Evolutionary conservation across 2,329 filamentous ascomycete species (phyloP).

Genomic region (Chrysoporthe puriensis): DNA sequence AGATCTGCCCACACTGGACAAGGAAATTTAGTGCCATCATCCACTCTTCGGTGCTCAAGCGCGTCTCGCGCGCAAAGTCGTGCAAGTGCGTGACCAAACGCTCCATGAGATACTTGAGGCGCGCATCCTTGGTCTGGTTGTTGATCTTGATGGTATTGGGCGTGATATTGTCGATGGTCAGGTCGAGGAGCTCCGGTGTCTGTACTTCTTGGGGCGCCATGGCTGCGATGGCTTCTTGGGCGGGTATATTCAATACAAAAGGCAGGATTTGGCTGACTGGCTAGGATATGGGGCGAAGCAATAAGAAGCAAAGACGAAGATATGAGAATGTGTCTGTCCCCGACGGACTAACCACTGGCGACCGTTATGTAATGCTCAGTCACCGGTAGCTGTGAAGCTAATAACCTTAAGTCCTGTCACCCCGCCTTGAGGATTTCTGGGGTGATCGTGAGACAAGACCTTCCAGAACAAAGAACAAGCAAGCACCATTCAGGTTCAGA

Average conservation of each 20-base stretch:
- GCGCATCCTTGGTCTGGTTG: conserved; percentile 65
- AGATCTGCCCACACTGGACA: conserved; percentile 73
- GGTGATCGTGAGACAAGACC: background rate
- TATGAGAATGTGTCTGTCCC: background rate
- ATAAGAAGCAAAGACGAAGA: background rate
- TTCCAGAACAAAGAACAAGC: background rate
- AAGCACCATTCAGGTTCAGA: background rate
- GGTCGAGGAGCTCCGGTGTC: conserved; percentile 49
- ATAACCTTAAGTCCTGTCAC: background rate
- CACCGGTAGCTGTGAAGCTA: background rate
- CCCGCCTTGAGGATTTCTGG: background rate
- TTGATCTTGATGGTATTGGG: conserved; percentile 77
- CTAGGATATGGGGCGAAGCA: background rate
- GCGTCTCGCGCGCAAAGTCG: conserved; percentile 79
- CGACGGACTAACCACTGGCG: background rate
- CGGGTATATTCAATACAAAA: background rate
- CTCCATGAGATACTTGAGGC: conserved; percentile 73
- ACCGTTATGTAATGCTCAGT: conserved; percentile 16
- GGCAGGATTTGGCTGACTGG: background rate
- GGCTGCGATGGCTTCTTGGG: background rate
- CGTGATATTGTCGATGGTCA: conserved; percentile 81
- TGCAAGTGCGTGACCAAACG: conserved; percentile 77
- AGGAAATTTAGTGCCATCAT: conserved; percentile 74
- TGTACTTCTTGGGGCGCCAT: conserved; percentile 24
- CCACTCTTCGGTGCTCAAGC: conserved; percentile 78